Conservation (phyloP, 495 filamentous ascomycete genomes). For the Daldinia concentrica region DNA sequence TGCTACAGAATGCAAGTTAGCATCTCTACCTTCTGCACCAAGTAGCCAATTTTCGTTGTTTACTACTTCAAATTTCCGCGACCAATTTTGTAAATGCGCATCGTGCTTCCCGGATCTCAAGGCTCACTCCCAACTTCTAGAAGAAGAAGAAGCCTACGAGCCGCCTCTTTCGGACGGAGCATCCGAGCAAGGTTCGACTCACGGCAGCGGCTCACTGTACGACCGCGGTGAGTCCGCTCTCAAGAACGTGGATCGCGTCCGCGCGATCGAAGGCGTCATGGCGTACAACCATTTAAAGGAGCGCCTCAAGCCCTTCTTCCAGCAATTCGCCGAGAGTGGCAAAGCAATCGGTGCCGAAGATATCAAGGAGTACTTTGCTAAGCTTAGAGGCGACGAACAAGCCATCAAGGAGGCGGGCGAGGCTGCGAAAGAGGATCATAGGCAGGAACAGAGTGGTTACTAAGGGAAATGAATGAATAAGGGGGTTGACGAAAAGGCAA, state of each 20-base stretch:
- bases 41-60: slow-evolving; percentile 77
- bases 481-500: neutral
- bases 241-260: slow-evolving; percentile 87
- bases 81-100: slow-evolving; percentile 78
- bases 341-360: slow-evolving; percentile 88
- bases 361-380: slow-evolving; percentile 95
- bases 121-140: slow-evolving; percentile 78
- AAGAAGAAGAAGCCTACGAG: slow-evolving; percentile 93
- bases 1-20: slow-evolving; percentile 52
- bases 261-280: slow-evolving; percentile 96
- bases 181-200: slow-evolving; percentile 57
- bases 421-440: slow-evolving; percentile 55
- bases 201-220: slow-evolving; percentile 73
- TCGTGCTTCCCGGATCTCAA: slow-evolving; percentile 78
- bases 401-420: slow-evolving; percentile 60
- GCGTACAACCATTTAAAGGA: slow-evolving; percentile 95
- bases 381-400: slow-evolving; percentile 84
- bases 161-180: slow-evolving; percentile 74
- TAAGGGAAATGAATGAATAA: slow-evolving; percentile 31
- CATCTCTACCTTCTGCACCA: slow-evolving; percentile 63
- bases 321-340: slow-evolving; percentile 91
- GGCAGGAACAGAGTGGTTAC: slow-evolving; percentile 70
- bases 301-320: slow-evolving; percentile 89
- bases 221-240: slow-evolving; percentile 92
- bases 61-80: slow-evolving; percentile 76